These are phyloP conservation scores for Metrosideros polymorpha DNA, from an alignment of 441 rosid species.

Conservation along the genomic window DNA sequence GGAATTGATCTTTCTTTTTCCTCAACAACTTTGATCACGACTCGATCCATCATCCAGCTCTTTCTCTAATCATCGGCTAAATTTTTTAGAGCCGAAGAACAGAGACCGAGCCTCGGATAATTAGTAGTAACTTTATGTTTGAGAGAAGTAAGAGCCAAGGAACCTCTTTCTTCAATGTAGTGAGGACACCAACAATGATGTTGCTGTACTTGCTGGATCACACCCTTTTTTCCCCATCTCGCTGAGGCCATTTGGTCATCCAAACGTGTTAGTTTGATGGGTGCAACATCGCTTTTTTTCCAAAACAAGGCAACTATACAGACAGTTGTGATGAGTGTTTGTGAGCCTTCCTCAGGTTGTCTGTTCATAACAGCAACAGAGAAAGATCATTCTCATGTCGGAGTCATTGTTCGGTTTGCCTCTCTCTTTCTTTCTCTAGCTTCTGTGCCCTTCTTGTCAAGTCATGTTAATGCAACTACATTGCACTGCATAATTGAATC, in stretches of 20 bases:
- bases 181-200: constrained; percentile 4
- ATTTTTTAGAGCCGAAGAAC: neutral
- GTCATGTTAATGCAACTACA: neutral
- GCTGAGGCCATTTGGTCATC: neutral
- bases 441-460: neutral
- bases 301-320: constrained; percentile 27
- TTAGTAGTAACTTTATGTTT: constrained; percentile 28
- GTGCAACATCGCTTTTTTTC: constrained; percentile 28
- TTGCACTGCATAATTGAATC: neutral
- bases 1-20: neutral
- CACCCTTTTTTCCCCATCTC: neutral
- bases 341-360: neutral
- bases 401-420: neutral
- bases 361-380: neutral
- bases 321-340: neutral
- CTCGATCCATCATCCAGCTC: neutral
- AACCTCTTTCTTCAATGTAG: neutral
- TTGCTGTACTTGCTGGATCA: neutral
- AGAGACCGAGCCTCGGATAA: neutral
- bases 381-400: neutral
- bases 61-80: neutral
- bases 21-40: neutral
- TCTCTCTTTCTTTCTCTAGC: neutral
- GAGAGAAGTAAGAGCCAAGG: constrained; percentile 45
- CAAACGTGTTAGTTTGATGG: constrained; percentile 13